Base-by-base conservation (phyloP, 2,329 filamentous ascomycete genomes). In the Ophiostoma piceae region DNA sequence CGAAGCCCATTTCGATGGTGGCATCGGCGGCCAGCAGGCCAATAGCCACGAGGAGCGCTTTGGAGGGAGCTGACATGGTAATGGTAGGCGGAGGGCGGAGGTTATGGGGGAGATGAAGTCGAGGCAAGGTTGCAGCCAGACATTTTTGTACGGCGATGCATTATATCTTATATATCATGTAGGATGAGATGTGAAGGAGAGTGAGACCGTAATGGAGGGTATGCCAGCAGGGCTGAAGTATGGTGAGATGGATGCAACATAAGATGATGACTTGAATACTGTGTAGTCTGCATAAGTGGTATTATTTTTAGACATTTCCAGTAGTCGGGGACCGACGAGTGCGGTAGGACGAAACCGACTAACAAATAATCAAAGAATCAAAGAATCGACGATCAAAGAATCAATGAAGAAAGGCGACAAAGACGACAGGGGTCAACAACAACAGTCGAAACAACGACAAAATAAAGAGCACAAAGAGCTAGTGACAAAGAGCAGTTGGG, bases 1-100 rank as follows among this genome's bases (percentile, higher is more conserved):
- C 75, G 43, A 82, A 77, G 54, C 76, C 75, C 29, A 82, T 71
- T 72, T 81, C 79, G 73, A 82, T 77, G 68, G 77, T 74, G 14
- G 79, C 77, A 69, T 80, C 78, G 57, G 79, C 72, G 70, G 77
- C 74, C 26, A 81, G 75, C 9, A 81, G 71, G 41, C 74, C 74
- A 16, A 81, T 71, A 35, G 74, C 73, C 60, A 75, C 67, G 7
- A 72, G 69, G 67, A 73, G 69, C 41, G 65, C n/a, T 14, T 73
- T 19, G 1, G 71, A 70, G 3, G 71, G 68, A 29, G 68, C 39
- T 5, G 71, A 11, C 73, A 75, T 74, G 16, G 67, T 47, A 32
- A 29, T 29, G 26, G 26, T 29, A 29, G 26, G 26, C 26, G 26
- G 26, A 29, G 26, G 26, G 51, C 8, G 9, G 51, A 57, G n/a